Conservation (phyloP, 2,329 filamentous ascomycete genomes). For the Orbilia oligospora region DNA sequence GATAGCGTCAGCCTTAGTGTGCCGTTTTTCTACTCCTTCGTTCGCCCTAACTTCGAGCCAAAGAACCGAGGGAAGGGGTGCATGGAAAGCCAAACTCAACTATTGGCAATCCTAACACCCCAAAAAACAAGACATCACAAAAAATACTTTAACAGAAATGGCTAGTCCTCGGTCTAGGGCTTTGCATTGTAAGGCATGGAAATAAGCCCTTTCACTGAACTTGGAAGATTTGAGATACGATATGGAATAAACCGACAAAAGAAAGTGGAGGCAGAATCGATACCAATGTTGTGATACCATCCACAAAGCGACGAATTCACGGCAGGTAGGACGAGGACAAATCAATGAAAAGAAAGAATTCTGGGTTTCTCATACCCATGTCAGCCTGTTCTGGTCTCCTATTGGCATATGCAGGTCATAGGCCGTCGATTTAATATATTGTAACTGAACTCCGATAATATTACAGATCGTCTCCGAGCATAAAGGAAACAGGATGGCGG, state of each 20-base stretch:
- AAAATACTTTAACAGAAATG: background rate
- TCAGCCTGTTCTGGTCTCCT: background rate
- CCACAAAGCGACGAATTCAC: constrained; percentile 34
- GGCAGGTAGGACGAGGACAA: constrained; percentile 41
- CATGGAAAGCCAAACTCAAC: constrained; percentile 23
- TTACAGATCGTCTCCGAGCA: constrained; percentile 14
- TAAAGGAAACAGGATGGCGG: background rate
- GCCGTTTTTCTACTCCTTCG: constrained; percentile 38
- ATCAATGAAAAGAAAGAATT: constrained; percentile 35
- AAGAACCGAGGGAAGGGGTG: constrained; percentile 50
- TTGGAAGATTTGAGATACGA: constrained; percentile 45
- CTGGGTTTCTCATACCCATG: constrained; percentile 33
- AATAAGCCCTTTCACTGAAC: constrained; percentile 22
- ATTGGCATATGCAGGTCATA: constrained; percentile 49
- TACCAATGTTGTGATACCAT: constrained; percentile 46
- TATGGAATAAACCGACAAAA: constrained; percentile 4
- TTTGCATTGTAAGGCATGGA: constrained; percentile 16
- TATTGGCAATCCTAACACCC: constrained; percentile 13
- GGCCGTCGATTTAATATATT: constrained; percentile 11
- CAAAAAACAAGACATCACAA: constrained; percentile 14
- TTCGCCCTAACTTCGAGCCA: constrained; percentile 44
- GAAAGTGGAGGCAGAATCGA: constrained; percentile 28
- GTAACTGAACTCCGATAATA: constrained; percentile 6
- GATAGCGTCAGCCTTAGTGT: constrained; percentile 24
- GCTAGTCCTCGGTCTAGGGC: background rate